Evolutionary conservation across 306 rosid genomes (phyloP).

Genomic region (Echinosophora koreensis): DNA sequence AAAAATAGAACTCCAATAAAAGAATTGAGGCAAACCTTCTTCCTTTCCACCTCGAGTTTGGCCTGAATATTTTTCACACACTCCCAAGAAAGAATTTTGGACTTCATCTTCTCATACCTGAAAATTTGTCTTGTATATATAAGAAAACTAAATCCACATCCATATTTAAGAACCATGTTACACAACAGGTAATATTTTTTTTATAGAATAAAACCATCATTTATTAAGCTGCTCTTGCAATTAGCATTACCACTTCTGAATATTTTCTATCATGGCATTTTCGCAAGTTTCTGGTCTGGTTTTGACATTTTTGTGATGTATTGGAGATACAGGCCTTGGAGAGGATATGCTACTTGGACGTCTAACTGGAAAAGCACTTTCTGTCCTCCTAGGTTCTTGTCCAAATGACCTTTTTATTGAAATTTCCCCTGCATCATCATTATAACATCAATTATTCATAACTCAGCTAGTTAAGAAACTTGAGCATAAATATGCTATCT

Average conservation of each 20-base stretch:
- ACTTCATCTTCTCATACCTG: constrained; percentile 67
- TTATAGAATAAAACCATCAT: neutral
- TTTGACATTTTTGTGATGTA: constrained; percentile 28
- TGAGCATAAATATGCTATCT: neutral
- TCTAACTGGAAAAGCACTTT: constrained; percentile 41
- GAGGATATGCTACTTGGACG: constrained; percentile 45
- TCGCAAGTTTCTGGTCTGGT: constrained; percentile 64
- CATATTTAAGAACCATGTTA: constrained; percentile 9
- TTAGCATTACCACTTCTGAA: constrained; percentile 58
- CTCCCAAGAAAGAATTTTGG: constrained; percentile 63
- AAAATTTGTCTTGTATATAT: constrained; percentile 34
- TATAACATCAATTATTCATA: constrained; percentile 37
- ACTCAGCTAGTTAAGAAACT: neutral
- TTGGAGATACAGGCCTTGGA: constrained; percentile 39
- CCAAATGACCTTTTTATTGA: constrained; percentile 51
- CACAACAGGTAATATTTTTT: neutral
- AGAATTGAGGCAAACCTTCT: constrained; percentile 48
- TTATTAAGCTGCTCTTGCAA: constrained; percentile 2
- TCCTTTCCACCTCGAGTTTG: constrained; percentile 59
- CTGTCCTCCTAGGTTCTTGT: constrained; percentile 45
- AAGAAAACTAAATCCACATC: constrained; percentile 32
- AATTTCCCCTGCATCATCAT: constrained; percentile 52
- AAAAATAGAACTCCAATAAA: neutral
- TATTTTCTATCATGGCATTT: constrained; percentile 55
- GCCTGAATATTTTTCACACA: constrained; percentile 65